Base-by-base conservation (phyloP, 208 protist species). In the Crithidia bombi region DNA sequence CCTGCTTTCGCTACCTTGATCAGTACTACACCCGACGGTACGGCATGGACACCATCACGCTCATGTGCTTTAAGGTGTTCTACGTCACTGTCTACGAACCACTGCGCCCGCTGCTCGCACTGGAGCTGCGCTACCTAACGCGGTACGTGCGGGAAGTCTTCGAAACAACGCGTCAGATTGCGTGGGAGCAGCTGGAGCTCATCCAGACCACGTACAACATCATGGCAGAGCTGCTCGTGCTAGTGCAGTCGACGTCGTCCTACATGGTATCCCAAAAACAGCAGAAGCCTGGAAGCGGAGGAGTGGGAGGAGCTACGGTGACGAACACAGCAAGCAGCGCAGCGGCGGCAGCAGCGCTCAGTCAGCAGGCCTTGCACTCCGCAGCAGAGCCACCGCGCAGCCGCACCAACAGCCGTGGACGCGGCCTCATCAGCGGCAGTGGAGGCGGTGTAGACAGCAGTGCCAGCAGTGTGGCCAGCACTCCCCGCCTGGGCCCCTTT, bases 1-100 rank as follows among this genome's bases (percentile, higher is more conserved):
- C 89, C 19, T 89, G 85, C 62, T 94, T 96, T 63, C 68, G 83
- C 33, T 96, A 94, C 75, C 78, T 96, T 0, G 87, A 96, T 70
- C 86, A 93, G 72, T 90, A 86, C 79, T 92, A 91, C 73, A 89
- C 83, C 0, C 54, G 64, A 23, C 78, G 82, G 35, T 89, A 78
- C 30, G 73, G 76, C 26, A 82, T 94, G 65, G 88, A 94, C 71
- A 78, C 78, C n/a, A 69, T 96, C 26, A 75, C 75, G 11, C 73
- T 80, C 43, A 74, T 94, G 78, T 93, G 88, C 59, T 47, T 89
- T 12, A 92, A 93, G 65, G 65, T 91, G n/a, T 94, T 94, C 59
- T 89, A 93, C 67, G 71, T 83, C 3, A 78, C 86, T 35, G 85
- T 96, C 47, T 93, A 86, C 65, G 78, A 89, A 44, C 86, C 86